These are phyloP conservation scores for Mycena filopes DNA, from an alignment of 768 basidiomycete genomes.

Conservation along the genomic window DNA sequence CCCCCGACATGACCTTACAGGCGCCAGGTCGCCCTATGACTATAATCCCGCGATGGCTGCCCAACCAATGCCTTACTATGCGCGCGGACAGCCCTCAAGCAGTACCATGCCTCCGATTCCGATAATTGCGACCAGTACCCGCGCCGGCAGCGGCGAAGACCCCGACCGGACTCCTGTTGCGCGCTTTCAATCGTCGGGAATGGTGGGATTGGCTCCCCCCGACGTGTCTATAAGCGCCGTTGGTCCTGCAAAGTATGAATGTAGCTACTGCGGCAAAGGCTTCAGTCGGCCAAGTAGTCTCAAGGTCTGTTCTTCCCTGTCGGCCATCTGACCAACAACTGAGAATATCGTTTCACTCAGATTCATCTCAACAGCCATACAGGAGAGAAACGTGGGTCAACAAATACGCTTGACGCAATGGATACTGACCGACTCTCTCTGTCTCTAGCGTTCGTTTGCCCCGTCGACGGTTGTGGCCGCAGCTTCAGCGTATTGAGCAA, in stretches of 20 bases:
- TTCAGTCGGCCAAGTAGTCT: slow-evolving; percentile 88
- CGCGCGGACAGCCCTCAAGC: slow-evolving; percentile 15
- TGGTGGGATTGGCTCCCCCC: slow-evolving; percentile 27
- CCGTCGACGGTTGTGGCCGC: slow-evolving; percentile 79
- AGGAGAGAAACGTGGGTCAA: slow-evolving; percentile 80
- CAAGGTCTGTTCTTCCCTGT: slow-evolving; percentile 58
- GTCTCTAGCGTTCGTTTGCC: slow-evolving; percentile 75
- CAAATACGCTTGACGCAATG: slow-evolving; percentile 14
- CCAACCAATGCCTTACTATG: slow-evolving; percentile 18
- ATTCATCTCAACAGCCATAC: slow-evolving; percentile 89
- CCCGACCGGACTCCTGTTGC: slow-evolving; percentile 50
- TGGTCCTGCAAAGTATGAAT: slow-evolving; percentile 71
- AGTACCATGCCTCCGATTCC: slow-evolving; percentile 17
- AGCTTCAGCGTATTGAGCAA: slow-evolving; percentile 90
- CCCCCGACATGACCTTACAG: slow-evolving; percentile 22
- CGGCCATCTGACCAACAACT: slow-evolving; percentile 20
- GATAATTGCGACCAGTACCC: slow-evolving; percentile 19
- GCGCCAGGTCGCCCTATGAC: slow-evolving; percentile 7
- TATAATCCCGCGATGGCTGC: slow-evolving; percentile 16
- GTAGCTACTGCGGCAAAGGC: slow-evolving; percentile 80
- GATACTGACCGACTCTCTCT: slow-evolving; percentile 17
- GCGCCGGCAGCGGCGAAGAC: slow-evolving; percentile 39
- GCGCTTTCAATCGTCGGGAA: slow-evolving; percentile 34
- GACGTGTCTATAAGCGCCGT: slow-evolving; percentile 25
- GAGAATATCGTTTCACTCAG: slow-evolving; percentile 47